Evolutionary conservation across 768 basidiomycete species (phyloP).

Genomic region (Phylloporus arenicola): DNA sequence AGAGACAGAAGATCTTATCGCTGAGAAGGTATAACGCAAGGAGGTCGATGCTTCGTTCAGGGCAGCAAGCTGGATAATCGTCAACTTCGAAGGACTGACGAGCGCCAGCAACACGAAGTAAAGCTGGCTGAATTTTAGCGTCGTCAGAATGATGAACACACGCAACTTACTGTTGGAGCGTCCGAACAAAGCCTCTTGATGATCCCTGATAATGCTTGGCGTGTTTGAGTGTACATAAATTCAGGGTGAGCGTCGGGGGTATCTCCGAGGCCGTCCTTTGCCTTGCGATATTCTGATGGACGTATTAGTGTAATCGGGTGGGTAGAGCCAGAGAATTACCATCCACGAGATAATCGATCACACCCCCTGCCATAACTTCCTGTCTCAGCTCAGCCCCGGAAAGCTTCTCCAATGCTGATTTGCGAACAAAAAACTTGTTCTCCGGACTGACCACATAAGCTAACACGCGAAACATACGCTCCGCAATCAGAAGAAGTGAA

Average conservation of each 20-base stretch:
- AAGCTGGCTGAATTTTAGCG: slow-evolving; percentile 9
- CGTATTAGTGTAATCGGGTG: too few species aligned
- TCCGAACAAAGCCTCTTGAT: slow-evolving; percentile 12
- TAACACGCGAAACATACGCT: not conserved
- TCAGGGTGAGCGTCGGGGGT: slow-evolving; percentile 12
- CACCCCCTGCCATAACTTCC: slow-evolving; percentile 22
- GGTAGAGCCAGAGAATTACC: not conserved
- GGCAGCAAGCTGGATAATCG: slow-evolving; percentile 28
- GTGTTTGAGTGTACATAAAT: slow-evolving; percentile 3
- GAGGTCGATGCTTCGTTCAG: slow-evolving; percentile 23
- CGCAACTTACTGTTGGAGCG: slow-evolving; percentile 12
- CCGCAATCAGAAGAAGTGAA: not conserved
- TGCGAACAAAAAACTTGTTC: slow-evolving; percentile 20
- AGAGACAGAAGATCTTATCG: slow-evolving; percentile 3
- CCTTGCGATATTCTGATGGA: slow-evolving; percentile 18
- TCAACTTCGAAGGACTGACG: slow-evolving; percentile 20
- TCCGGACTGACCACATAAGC: slow-evolving; percentile 15
- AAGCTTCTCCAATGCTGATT: slow-evolving; percentile 15
- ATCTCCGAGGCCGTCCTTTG: slow-evolving; percentile 16
- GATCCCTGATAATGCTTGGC: slow-evolving; percentile 3
- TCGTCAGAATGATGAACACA: not conserved
- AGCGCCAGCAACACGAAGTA: slow-evolving; percentile 28
- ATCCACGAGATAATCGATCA: slow-evolving; percentile 2
- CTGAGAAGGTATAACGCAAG: slow-evolving; percentile 20
- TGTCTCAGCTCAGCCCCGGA: slow-evolving; percentile 6